phyloP scores from a whole-genome alignment of 805 yeast species.

The Candida ponderosae region DNA sequence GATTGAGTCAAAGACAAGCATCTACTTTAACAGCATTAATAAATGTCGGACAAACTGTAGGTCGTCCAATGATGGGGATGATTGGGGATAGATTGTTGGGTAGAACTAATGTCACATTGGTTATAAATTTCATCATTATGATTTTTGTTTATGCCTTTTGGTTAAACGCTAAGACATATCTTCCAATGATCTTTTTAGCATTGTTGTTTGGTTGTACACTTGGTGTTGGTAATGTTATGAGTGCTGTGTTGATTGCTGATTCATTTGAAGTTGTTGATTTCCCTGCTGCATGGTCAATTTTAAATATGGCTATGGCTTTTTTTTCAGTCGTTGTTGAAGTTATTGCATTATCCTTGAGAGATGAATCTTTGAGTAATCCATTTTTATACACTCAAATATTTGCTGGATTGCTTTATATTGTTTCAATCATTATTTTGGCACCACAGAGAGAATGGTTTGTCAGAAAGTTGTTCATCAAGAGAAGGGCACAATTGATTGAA shows the following conservation, averaged over 20 bases:
- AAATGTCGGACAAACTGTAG: slow-evolving; percentile 40
- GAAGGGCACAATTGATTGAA: slow-evolving; percentile 1
- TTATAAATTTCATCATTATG: slow-evolving; percentile 25
- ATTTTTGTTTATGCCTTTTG: slow-evolving; percentile 38
- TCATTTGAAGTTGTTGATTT: slow-evolving; percentile 27
- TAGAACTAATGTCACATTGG: slow-evolving; percentile 34
- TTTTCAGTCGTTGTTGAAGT: slow-evolving; percentile 43
- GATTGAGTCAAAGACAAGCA: slow-evolving; percentile 36
- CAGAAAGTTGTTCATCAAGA: slow-evolving; percentile 22
- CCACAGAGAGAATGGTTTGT: slow-evolving; percentile 45
- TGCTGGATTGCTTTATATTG: slow-evolving; percentile 41
- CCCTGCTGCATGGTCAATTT: slow-evolving; percentile 31
- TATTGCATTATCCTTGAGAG: slow-evolving; percentile 41
- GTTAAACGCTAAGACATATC: slow-evolving; percentile 33
- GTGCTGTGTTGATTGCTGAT: slow-evolving; percentile 33
- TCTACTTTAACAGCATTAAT: slow-evolving; percentile 37
- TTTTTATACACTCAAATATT: slow-evolving; percentile 53
- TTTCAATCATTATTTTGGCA: slow-evolving; percentile 32
- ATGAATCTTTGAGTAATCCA: slow-evolving; percentile 26
- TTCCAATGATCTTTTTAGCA: slow-evolving; percentile 31
- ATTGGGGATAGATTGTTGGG: slow-evolving; percentile 36
- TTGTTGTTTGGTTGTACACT: slow-evolving; percentile 34
- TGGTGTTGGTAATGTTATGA: slow-evolving; percentile 39
- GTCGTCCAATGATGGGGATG: slow-evolving; percentile 41
- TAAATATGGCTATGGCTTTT: slow-evolving; percentile 25